Base-by-base conservation (phyloP, 805 yeast species). In the Wickerhamiella occidentalis region DNA sequence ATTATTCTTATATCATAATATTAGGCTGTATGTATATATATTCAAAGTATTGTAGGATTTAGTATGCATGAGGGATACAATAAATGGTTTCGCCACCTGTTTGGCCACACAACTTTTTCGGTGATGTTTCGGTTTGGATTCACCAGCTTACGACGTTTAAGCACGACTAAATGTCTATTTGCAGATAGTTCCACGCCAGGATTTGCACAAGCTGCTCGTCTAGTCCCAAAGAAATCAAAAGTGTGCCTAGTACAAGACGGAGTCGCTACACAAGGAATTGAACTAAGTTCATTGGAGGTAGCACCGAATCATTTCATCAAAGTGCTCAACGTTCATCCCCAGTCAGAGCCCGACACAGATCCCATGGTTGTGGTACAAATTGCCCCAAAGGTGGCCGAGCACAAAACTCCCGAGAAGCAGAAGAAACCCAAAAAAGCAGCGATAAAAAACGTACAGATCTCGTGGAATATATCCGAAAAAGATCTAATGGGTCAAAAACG, bases 401-500 rank as follows among this genome's bases (percentile, higher is more conserved):
- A 9, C 13, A 43, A 40, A 21, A 26, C 46, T 4, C 25, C 22
- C 8, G 19, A 23, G 8, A 36, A 29, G 28, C 42, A 45, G 25
- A 40, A 51, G 37, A 50, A 48, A 46, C 42, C 51, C 5, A 36
- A 52, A 22, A 47, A 21, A 8, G 40, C 54, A 1, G 48, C 54
- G 35, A 52, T 52, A 17, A 58, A 58, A 41, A 64, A 63, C 19
- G 54, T 63, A 1, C 55, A 57, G 2, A 47, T 64, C 1, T 58
- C 65, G 3, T 64, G 68, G 68, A 54, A 54, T 8, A 63, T 64
- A 26, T 61, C 64, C 7, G 51, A 49, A 13, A 52, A 59, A 40
- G 68, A 64, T 48, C 54, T 64, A 1, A 54, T 55, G 15, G 56
- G 61, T 7, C 67, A 63, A 50, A 64, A 64, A 43, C 48, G 55